A percentile compares a stretch with the other conserved stretches of the same genome.
Evolutionary conservation across 1,139 yeast genomes (phyloP).

Genomic region (Nakaseomyces kungkrabaensis): DNA sequence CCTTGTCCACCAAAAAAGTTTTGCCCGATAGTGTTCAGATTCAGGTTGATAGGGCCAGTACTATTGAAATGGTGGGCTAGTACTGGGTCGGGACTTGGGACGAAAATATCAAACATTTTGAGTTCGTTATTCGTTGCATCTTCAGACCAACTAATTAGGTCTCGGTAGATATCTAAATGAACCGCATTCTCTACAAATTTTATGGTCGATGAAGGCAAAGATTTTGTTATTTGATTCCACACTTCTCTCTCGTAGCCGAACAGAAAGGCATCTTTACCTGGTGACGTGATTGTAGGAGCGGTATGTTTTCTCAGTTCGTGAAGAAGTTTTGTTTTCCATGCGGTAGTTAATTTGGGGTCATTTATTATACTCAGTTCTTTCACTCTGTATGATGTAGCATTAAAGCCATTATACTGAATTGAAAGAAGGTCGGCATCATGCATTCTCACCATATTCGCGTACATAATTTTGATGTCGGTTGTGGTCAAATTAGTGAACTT

Average conservation of each 20-base stretch:
- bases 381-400: slow-evolving; percentile 16
- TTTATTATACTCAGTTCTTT: slow-evolving; percentile 22
- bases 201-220: slow-evolving; percentile 3
- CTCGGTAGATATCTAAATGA: slow-evolving; percentile 1
- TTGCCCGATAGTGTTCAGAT: background rate
- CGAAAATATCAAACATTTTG: background rate
- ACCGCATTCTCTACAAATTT: background rate
- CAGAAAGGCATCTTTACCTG: slow-evolving; percentile 20
- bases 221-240: slow-evolving; percentile 11
- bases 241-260: slow-evolving; percentile 12
- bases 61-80: background rate
- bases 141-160: slow-evolving; percentile 5
- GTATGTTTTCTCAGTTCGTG: slow-evolving; percentile 10
- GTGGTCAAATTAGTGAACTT: slow-evolving; percentile 8
- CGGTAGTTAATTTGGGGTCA: slow-evolving; percentile 6
- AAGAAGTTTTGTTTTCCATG: slow-evolving; percentile 10
- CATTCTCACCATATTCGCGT: slow-evolving; percentile 13
- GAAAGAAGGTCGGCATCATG: slow-evolving; percentile 15
- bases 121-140: background rate
- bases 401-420: slow-evolving; percentile 12
- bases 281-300: slow-evolving; percentile 13
- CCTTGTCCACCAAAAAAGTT: slow-evolving; percentile 1
- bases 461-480: slow-evolving; percentile 12
- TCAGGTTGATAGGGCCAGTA: background rate
- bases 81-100: background rate